A percentile compares a stretch with the other conserved stretches of the same genome.
phyloP scores from a whole-genome alignment of 2,329 filamentous ascomycete genomes.

The Fusarium neocosmosporiellum region DNA sequence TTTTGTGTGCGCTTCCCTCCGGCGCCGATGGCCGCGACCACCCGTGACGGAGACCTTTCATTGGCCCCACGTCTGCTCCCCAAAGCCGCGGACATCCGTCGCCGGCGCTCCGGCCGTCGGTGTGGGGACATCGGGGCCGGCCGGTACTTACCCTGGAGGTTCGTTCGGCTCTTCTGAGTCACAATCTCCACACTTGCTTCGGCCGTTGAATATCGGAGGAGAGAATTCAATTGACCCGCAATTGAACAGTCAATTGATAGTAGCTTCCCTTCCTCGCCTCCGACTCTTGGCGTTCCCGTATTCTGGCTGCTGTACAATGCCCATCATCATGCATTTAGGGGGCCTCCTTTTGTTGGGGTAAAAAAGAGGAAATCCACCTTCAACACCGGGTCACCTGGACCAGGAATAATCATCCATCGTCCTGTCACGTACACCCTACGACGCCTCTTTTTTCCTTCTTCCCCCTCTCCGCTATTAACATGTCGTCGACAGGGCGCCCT shows the following conservation, averaged over 20 bases:
- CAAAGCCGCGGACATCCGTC: conserved; percentile 20
- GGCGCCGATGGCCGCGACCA: conserved; percentile 19
- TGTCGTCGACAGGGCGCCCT: conserved; percentile 18
- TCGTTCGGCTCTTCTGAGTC: background rate
- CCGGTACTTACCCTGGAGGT: conserved; percentile 19
- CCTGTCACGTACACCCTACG: background rate
- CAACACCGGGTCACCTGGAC: background rate
- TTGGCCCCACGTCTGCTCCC: conserved; percentile 12
- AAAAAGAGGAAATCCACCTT: background rate
- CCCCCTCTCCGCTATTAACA: background rate
- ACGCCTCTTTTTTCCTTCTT: background rate
- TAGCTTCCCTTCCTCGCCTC: background rate
- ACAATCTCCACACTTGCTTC: background rate
- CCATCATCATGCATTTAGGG: background rate
- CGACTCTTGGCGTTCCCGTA: background rate
- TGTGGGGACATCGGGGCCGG: conserved; percentile 19
- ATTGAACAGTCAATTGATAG: background rate
- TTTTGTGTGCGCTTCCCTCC: background rate
- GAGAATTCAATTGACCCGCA: background rate
- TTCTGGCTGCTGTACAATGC: background rate
- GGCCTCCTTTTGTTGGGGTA: conserved; percentile 3
- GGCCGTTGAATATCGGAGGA: conserved; percentile 1
- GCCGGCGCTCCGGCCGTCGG: conserved; percentile 36
- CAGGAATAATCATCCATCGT: background rate
- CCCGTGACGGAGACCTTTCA: conserved; percentile 22